Conservation (phyloP, 1,139 yeast species). For the Candida mesenterica region DNA sequence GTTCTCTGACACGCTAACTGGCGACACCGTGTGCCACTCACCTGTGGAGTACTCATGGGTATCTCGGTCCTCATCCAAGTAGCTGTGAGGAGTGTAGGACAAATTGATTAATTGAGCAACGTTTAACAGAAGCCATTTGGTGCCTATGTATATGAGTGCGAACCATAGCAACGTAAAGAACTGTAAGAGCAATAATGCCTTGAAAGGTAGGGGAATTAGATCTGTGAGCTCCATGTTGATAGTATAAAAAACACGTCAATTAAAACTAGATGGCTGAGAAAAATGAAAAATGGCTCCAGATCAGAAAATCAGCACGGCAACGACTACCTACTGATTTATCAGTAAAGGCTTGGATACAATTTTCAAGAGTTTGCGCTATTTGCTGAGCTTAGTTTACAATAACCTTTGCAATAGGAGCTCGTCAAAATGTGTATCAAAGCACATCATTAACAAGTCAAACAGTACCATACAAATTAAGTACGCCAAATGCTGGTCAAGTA, state of each 20-base stretch:
- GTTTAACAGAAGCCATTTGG: slow-evolving; percentile 27
- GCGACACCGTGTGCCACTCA: slow-evolving; percentile 31
- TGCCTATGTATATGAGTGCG: slow-evolving; percentile 27
- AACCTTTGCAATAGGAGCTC: too few species aligned
- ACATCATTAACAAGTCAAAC: too few species aligned
- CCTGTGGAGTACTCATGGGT: slow-evolving; percentile 24
- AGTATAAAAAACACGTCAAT: slow-evolving; percentile 3
- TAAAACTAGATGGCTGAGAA: background rate
- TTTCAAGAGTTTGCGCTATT: too few species aligned
- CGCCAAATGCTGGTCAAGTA: too few species aligned
- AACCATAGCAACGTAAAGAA: slow-evolving; percentile 39
- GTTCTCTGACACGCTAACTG: slow-evolving; percentile 35
- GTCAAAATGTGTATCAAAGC: too few species aligned
- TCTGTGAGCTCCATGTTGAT: slow-evolving; percentile 12
- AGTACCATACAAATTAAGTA: too few species aligned
- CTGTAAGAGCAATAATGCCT: slow-evolving; percentile 32
- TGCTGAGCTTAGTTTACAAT: too few species aligned
- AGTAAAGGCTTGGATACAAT: too few species aligned
- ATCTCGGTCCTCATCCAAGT: slow-evolving; percentile 23
- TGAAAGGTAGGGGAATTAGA: slow-evolving; percentile 38
- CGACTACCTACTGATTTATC: background rate
- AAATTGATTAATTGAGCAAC: slow-evolving; percentile 36
- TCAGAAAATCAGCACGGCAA: background rate
- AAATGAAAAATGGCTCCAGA: background rate
- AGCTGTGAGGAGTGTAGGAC: slow-evolving; percentile 41